phyloP scores from a whole-genome alignment of 148 eudicot species.

The Rhododendron kiyosumense region DNA sequence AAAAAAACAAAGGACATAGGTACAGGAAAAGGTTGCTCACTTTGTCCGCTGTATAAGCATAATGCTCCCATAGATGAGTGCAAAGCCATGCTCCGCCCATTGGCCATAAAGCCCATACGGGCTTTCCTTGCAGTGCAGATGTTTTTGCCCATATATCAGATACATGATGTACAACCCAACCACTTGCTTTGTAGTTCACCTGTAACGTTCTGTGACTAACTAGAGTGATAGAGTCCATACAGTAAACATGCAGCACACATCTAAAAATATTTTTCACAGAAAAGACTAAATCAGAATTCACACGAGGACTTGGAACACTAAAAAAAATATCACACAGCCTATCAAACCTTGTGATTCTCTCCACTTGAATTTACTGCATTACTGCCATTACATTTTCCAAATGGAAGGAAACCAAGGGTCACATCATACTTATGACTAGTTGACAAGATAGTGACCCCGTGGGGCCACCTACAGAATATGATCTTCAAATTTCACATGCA shows the following conservation, averaged over 20 bases:
- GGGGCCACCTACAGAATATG: neutral
- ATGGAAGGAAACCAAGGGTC: neutral
- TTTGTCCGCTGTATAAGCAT: slow-evolving; percentile 68
- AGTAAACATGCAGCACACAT: neutral
- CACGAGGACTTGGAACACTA: neutral
- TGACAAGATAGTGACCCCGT: neutral
- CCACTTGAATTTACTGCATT: neutral
- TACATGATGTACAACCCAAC: slow-evolving; percentile 86
- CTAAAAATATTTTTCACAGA: neutral
- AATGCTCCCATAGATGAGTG: slow-evolving; percentile 96
- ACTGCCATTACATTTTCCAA: neutral
- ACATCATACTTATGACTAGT: neutral
- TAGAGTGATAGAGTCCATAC: neutral
- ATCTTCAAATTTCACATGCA: neutral
- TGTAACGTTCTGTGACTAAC: slow-evolving; percentile 30
- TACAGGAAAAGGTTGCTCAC: slow-evolving; percentile 19
- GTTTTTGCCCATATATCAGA: slow-evolving; percentile 96
- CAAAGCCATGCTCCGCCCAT: slow-evolving; percentile 98
- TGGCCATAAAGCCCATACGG: slow-evolving; percentile 91
- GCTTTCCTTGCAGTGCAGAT: slow-evolving; percentile 56
- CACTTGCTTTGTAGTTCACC: slow-evolving; percentile 73
- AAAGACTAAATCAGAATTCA: neutral
- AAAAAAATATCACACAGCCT: neutral
- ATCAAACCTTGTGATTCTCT: neutral
- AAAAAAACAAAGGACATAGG: neutral